phyloP scores from a whole-genome alignment of 768 basidiomycete genomes.

The Leccinum arenicola region DNA sequence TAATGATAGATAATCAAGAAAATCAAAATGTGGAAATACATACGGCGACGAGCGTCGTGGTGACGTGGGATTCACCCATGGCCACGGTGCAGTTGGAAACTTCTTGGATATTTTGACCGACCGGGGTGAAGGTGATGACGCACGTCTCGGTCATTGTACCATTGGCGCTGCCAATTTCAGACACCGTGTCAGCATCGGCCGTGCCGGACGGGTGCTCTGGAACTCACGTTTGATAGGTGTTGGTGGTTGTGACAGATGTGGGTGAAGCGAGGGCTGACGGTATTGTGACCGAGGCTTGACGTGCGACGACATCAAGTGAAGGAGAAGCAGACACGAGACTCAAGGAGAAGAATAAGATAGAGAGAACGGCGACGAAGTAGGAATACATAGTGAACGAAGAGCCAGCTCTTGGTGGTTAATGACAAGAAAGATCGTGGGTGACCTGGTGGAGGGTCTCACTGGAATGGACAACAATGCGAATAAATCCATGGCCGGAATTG shows the following conservation, averaged over 20 bases:
- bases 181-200: background rate
- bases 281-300: constrained; percentile 22
- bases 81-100: constrained; percentile 50
- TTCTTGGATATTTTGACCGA: constrained; percentile 52
- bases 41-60: constrained; percentile 8
- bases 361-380: constrained; percentile 20
- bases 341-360: constrained; percentile 22
- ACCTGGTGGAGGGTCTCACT: background rate
- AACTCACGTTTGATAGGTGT: constrained; percentile 42
- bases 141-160: constrained; percentile 60
- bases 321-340: constrained; percentile 29
- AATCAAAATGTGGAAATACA: background rate
- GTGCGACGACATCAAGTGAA: constrained; percentile 12
- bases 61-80: constrained; percentile 18
- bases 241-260: constrained; percentile 36
- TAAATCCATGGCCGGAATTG: constrained; percentile 2
- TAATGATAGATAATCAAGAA: background rate
- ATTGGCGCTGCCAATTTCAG: constrained; percentile 35
- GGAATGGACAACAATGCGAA: background rate
- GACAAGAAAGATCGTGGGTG: background rate
- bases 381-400: constrained; percentile 33
- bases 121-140: constrained; percentile 51
- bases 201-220: no score
- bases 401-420: constrained; percentile 35
- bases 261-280: constrained; percentile 29